Percentiles rank a stretch among this genome's conserved stretches.
Evolutionary conservation across 1,284 basidiomycete species (phyloP).

Genomic region (Ceraceosorus guamensis): DNA sequence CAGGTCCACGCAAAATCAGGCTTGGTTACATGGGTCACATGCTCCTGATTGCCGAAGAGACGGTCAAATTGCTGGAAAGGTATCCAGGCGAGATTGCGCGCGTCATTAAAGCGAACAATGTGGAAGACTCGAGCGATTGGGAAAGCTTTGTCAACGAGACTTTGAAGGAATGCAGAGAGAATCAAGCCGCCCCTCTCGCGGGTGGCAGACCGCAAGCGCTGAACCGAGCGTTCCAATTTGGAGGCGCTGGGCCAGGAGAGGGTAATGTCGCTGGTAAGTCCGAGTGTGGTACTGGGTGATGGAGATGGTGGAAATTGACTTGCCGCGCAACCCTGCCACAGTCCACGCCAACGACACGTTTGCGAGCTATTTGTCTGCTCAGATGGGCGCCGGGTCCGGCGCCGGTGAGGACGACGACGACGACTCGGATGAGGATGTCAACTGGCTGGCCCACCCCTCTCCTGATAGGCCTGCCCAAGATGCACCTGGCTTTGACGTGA

Average conservation of each 20-base stretch:
- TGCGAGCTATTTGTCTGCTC: conserved; percentile 45
- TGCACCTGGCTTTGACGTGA: conserved; percentile 27
- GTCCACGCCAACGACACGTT: conserved; percentile 19
- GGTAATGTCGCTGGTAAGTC: conserved; percentile 6
- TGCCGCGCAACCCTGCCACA: background rate
- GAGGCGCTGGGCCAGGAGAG: background rate
- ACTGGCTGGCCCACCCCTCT: conserved; percentile 23
- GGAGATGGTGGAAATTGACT: background rate
- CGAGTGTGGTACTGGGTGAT: conserved; percentile 1
- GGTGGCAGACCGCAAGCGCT: conserved; percentile 29
- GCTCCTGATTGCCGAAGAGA: conserved; percentile 83
- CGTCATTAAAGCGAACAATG: conserved; percentile 18
- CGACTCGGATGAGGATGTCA: conserved; percentile 42
- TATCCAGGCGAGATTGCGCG: conserved; percentile 57
- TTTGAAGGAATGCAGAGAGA: conserved; percentile 39
- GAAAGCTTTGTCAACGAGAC: conserved; percentile 38
- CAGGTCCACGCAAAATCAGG: conserved; percentile 33
- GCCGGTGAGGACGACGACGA: conserved; percentile 35
- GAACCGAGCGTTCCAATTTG: background rate
- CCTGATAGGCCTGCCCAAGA: conserved; percentile 2
- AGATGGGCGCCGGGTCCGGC: conserved; percentile 31
- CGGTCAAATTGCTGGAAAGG: conserved; percentile 72
- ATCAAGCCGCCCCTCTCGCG: conserved; percentile 41
- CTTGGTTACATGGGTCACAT: conserved; percentile 93
- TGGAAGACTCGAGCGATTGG: conserved; percentile 34